phyloP scores from a whole-genome alignment of 176 grass and related monocot genomes.

The Oryza rufipogon region DNA sequence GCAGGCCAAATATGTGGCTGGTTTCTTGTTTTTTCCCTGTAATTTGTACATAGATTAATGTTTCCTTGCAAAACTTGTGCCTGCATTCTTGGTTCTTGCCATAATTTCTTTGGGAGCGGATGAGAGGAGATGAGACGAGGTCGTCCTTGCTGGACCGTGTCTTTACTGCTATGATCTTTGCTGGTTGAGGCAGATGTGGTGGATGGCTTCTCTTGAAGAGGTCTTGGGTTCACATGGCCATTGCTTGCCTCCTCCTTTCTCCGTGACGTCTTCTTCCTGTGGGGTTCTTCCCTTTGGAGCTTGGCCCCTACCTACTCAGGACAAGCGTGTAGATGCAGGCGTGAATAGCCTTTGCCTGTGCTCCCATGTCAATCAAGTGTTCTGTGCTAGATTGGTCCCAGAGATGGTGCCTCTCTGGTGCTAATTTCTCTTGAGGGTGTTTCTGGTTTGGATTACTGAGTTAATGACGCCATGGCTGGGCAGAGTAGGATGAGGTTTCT shows the following conservation, averaged over 20 bases:
- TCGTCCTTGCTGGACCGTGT: not conserved
- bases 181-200: not conserved
- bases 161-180: not conserved
- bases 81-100: conserved; percentile 37
- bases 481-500: not conserved
- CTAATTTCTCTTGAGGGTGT: conserved; percentile 31
- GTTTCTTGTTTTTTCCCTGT: not conserved
- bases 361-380: conserved; percentile 2
- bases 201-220: conserved; percentile 4
- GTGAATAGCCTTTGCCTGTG: not conserved
- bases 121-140: not conserved
- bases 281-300: not conserved
- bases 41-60: not conserved
- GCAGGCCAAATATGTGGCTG: not conserved
- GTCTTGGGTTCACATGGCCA: conserved; percentile 24
- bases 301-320: conserved; percentile 2
- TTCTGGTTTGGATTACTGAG: not conserved
- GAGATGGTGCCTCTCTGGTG: not conserved
- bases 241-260: not conserved
- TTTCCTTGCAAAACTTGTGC: conserved; percentile 23
- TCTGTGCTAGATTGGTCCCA: conserved; percentile 11
- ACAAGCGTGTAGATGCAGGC: not conserved
- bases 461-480: not conserved
- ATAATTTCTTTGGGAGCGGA: not conserved
- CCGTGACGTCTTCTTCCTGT: not conserved